Evolutionary conservation across 306 rosid species (phyloP).

Genomic region (Pyrus betulifolia): DNA sequence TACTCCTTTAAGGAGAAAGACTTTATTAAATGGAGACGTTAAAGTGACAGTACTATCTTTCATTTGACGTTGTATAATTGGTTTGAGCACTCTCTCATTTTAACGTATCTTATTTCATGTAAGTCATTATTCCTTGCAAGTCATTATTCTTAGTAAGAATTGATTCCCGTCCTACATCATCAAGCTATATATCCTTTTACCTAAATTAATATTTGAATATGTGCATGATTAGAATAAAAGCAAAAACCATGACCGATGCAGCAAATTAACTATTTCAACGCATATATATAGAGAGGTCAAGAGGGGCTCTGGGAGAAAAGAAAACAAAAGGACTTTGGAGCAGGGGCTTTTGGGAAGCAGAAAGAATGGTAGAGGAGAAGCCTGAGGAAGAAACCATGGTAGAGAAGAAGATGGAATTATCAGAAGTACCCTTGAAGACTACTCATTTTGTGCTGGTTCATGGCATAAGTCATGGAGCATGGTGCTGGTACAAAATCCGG

Average conservation of each 20-base stretch:
- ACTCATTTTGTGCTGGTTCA: constrained; percentile 84
- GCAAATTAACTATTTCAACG: constrained; percentile 8
- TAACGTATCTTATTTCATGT: rapidly evolving
- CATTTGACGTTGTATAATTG: too few relatives aligned
- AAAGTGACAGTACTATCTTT: not conserved
- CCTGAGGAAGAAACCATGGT: constrained; percentile 24
- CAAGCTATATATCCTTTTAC: not conserved
- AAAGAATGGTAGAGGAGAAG: not conserved
- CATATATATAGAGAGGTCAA: constrained; percentile 3
- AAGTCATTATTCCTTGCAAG: too few relatives aligned
- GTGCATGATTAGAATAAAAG: constrained; percentile 5
- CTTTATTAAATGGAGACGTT: not conserved
- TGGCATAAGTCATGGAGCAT: constrained; percentile 73
- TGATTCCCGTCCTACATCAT: not conserved
- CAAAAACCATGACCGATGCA: constrained; percentile 18
- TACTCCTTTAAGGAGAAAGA: too few relatives aligned
- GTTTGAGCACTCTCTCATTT: not conserved
- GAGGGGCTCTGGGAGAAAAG: not conserved
- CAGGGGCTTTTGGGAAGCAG: not conserved
- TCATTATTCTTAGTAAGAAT: not conserved
- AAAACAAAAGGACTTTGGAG: not conserved
- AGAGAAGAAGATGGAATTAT: constrained; percentile 15
- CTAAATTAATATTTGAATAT: not conserved
- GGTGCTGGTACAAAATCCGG: constrained; percentile 97
- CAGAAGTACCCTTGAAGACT: constrained; percentile 18